phyloP scores from a whole-genome alignment of 108 stramenopile genomes.

The Fragilaria crotonensis region DNA sequence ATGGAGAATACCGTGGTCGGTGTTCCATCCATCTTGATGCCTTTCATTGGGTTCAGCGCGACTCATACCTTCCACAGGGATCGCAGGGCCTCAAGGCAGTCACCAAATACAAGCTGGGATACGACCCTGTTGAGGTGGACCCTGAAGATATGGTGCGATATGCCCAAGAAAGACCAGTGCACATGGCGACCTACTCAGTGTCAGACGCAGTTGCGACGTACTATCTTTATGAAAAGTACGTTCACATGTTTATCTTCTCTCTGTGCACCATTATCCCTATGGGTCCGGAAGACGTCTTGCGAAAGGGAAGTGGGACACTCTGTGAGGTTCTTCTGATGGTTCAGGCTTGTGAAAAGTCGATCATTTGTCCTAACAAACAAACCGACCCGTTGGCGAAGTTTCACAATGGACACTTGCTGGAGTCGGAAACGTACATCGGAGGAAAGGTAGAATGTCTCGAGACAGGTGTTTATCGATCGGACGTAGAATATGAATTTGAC shows the following conservation, averaged over 20 bases:
- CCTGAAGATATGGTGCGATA: constrained; percentile 98
- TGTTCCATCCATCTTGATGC: constrained; percentile 93
- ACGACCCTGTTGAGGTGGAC: constrained; percentile 98
- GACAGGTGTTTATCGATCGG: constrained; percentile 97
- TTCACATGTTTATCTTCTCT: constrained; percentile 98
- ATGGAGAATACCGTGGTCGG: constrained; percentile 69
- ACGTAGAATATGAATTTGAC: constrained; percentile 91
- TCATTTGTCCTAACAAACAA: constrained; percentile 98
- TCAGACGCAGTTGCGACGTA: constrained; percentile 99
- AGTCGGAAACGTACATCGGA: constrained; percentile 98
- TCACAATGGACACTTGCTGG: constrained; percentile 91
- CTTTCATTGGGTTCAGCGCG: constrained; percentile 97
- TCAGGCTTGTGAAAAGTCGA: constrained; percentile 85
- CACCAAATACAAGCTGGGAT: constrained; percentile 97
- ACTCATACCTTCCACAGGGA: constrained; percentile 98
- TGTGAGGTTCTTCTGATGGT: constrained; percentile 98
- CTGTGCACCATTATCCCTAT: constrained; percentile 99
- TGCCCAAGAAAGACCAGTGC: constrained; percentile 84
- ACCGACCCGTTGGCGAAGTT: constrained; percentile 81
- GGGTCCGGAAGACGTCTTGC: constrained; percentile 96
- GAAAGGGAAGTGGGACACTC: constrained; percentile 94
- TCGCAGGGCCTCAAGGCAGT: constrained; percentile 98
- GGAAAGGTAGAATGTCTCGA: constrained; percentile 99
- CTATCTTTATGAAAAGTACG: constrained; percentile 96
- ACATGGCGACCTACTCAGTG: constrained; percentile 98